phyloP scores from a whole-genome alignment of 1,284 basidiomycete genomes.

The Leccinum angustisporum region DNA sequence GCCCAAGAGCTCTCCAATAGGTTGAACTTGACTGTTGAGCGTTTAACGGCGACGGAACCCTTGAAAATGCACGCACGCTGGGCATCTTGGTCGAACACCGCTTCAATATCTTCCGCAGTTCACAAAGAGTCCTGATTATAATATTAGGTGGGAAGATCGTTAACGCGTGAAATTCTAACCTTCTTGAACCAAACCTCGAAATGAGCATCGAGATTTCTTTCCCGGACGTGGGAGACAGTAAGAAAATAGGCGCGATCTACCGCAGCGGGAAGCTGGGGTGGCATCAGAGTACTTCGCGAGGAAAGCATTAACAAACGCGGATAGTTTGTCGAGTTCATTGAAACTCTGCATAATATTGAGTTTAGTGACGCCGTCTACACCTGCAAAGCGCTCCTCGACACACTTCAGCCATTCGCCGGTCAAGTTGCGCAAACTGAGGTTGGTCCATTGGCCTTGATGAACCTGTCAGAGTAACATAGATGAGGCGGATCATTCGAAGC shows the following conservation, averaged over 20 bases:
- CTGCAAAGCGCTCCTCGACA: slow-evolving; percentile 96
- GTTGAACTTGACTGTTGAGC: slow-evolving; percentile 89
- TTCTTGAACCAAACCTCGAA: slow-evolving; percentile 99
- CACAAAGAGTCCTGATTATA: slow-evolving; percentile 85
- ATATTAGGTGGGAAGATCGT: slow-evolving; percentile 19
- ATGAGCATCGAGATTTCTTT: slow-evolving; percentile 89
- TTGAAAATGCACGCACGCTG: slow-evolving; percentile 97
- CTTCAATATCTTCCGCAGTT: slow-evolving; percentile 98
- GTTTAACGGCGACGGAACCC: slow-evolving; percentile 92
- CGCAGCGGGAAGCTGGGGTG: slow-evolving; percentile 82
- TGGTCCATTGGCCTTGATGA: slow-evolving; percentile 93
- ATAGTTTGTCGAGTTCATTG: slow-evolving; percentile 79
- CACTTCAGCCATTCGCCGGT: slow-evolving; percentile 97
- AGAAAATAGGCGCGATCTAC: slow-evolving; percentile 97
- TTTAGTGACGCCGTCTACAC: slow-evolving; percentile 80
- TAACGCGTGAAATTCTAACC: slow-evolving; percentile 43
- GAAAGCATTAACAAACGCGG: slow-evolving; percentile 78
- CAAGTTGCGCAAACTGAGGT: slow-evolving; percentile 88
- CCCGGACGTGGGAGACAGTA: slow-evolving; percentile 93
- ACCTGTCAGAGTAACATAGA: slow-evolving; percentile 69
- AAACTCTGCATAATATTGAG: slow-evolving; percentile 91
- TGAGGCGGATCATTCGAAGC: slow-evolving; percentile 86
- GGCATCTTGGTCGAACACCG: slow-evolving; percentile 96
- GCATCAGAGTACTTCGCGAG: slow-evolving; percentile 85
- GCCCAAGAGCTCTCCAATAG: slow-evolving; percentile 89